A percentile compares a stretch with the other conserved stretches of the same genome.
Conservation (phyloP, 2,329 filamentous ascomycete genomes). For the Furcasterigmium sp. region DNA sequence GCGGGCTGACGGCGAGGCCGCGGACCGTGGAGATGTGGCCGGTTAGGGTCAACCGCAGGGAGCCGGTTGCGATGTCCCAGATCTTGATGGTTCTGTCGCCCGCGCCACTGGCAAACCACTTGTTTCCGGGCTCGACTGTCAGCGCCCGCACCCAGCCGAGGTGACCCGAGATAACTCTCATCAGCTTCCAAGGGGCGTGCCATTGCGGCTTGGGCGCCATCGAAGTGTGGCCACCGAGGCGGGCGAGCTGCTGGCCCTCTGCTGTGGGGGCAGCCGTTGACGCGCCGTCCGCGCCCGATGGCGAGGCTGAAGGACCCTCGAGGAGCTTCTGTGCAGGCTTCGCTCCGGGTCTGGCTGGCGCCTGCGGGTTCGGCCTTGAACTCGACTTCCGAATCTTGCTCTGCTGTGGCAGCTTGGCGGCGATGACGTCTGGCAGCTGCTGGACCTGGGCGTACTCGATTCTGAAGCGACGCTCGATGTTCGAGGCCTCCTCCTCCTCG, state of each 20-base stretch:
- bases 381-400: conserved; percentile 21
- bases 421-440: conserved; percentile 71
- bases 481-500: background rate
- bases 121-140: conserved; percentile 90
- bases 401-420: conserved; percentile 63
- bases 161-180: conserved; percentile 95
- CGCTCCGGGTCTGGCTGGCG: too few species aligned
- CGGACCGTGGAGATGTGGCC: conserved; percentile 93
- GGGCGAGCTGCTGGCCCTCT: conserved; percentile 14
- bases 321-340: conserved; percentile 26
- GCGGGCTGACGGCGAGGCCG: conserved; percentile 83
- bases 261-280: conserved; percentile 4
- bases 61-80: conserved; percentile 89
- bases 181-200: conserved; percentile 98
- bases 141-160: conserved; percentile 88
- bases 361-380: background rate
- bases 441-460: conserved; percentile 75
- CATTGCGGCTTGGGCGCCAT: conserved; percentile 72
- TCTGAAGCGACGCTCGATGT: conserved; percentile 47
- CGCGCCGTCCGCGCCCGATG: conserved; percentile 9
- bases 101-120: conserved; percentile 95
- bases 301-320: conserved; percentile 36
- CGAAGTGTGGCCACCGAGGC: conserved; percentile 7
- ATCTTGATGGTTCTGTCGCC: conserved; percentile 98
- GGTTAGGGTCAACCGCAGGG: conserved; percentile 79